Percentiles rank a stretch among this genome's conserved stretches.
phyloP scores from a whole-genome alignment of 1,139 yeast species.

The Saccharomyces hybrid region DNA sequence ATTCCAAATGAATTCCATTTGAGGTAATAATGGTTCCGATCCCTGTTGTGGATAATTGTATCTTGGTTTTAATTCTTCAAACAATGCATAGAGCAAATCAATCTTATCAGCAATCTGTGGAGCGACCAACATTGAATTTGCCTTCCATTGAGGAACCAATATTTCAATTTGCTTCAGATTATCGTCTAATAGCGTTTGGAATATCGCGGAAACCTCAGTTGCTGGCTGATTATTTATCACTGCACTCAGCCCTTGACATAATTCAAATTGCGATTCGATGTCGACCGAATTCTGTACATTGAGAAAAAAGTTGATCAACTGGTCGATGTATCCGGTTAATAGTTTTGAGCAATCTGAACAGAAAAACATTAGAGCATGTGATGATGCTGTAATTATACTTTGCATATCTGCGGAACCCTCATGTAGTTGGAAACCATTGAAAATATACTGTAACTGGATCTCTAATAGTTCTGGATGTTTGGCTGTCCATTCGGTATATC shows the following conservation, averaged over 20 bases:
- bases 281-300: conserved; percentile 54
- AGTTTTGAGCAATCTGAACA: conserved; percentile 82
- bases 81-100: conserved; percentile 66
- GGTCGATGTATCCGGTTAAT: conserved; percentile 65
- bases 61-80: conserved; percentile 50
- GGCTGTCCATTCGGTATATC: conserved; percentile 94
- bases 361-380: conserved; percentile 89
- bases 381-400: conserved; percentile 71
- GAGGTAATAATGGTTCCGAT: conserved; percentile 26
- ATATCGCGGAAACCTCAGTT: conserved; percentile 38
- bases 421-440: conserved; percentile 55
- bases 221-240: conserved; percentile 56
- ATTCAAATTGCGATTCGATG: conserved; percentile 62
- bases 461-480: conserved; percentile 77
- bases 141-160: conserved; percentile 23
- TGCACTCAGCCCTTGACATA: conserved; percentile 86
- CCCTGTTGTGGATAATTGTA: conserved; percentile 29
- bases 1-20: conserved; percentile 25
- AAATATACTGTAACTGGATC: conserved; percentile 77
- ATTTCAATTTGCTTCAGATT: conserved; percentile 45
- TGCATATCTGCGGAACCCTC: conserved; percentile 31
- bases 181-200: conserved; percentile 62
- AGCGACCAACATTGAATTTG: conserved; percentile 31
- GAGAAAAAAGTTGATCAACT: conserved; percentile 67
- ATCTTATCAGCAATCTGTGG: conserved; percentile 62